A percentile compares a stretch with the other conserved stretches of the same genome.
phyloP scores from a whole-genome alignment of 2,329 filamentous ascomycete species.

The Sporothrix curviconia region DNA sequence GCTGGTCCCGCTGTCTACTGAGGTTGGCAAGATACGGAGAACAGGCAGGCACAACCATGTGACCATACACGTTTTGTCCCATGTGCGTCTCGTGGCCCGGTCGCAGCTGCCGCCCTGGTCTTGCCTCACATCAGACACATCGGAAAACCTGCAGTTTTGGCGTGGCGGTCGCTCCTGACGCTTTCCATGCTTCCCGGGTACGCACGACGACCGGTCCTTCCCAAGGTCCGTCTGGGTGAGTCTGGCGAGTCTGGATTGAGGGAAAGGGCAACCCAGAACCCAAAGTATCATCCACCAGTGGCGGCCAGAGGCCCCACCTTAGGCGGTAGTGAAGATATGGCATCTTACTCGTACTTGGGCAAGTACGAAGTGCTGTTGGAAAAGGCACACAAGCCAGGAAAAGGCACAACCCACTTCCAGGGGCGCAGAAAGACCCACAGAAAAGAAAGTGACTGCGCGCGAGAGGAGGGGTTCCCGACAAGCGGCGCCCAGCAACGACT shows the following conservation, averaged over 20 bases:
- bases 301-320: not conserved
- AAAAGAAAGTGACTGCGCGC: not conserved
- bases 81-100: not conserved
- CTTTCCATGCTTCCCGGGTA: not conserved
- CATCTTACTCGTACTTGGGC: not conserved
- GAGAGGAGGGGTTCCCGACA: constrained; percentile 1
- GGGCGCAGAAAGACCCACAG: not conserved
- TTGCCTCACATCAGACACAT: not conserved
- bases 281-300: not conserved
- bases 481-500: not conserved
- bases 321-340: not conserved
- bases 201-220: not conserved
- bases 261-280: not conserved
- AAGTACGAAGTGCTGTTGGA: no score
- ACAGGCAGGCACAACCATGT: no score
- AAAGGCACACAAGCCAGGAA: constrained; percentile 6
- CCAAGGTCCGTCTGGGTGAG: no score
- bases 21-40: no score
- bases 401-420: not conserved
- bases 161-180: not conserved
- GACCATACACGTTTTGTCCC: no score
- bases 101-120: not conserved
- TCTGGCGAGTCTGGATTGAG: no score
- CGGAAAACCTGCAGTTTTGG: not conserved
- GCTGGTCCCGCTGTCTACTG: no score